Percentiles rank a stretch among this genome's conserved stretches.
Conservation (phyloP, 2,329 filamentous ascomycete genomes). For the Fusarium sp. region DNA sequence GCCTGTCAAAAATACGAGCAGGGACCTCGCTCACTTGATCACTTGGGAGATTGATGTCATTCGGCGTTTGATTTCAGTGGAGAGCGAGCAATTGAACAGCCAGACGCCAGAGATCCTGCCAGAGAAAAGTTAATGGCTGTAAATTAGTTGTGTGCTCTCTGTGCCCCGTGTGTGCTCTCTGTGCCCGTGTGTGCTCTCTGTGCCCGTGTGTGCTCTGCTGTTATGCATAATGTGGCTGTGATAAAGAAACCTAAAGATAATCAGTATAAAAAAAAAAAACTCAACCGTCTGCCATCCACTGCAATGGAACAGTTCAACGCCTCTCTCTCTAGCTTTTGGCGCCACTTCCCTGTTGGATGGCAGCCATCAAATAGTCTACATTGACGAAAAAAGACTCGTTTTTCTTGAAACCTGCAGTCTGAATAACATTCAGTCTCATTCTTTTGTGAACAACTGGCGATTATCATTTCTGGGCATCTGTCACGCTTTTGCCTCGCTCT, state of each 20-base stretch:
- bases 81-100: too few species aligned
- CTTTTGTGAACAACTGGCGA: constrained; percentile 3
- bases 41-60: constrained; percentile 39
- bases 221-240: neutral
- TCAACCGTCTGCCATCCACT: neutral
- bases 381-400: neutral
- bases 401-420: neutral
- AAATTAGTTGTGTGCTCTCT: neutral
- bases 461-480: constrained; percentile 31
- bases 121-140: neutral
- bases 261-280: neutral
- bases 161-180: too few species aligned
- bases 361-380: constrained; percentile 1
- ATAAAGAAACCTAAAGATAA: neutral
- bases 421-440: neutral
- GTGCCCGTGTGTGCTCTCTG: too few species aligned
- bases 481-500: constrained; percentile 28
- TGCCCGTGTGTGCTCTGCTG: neutral
- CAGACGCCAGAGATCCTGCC: neutral
- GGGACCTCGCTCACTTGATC: constrained; percentile 7
- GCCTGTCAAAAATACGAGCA: constrained; percentile 32
- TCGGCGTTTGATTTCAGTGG: neutral
- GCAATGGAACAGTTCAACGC: constrained; percentile 26
- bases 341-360: constrained; percentile 29
- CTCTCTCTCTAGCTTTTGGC: constrained; percentile 12